Evolutionary conservation across 148 eudicot species (phyloP).

Genomic region (Camellia sinensis): DNA sequence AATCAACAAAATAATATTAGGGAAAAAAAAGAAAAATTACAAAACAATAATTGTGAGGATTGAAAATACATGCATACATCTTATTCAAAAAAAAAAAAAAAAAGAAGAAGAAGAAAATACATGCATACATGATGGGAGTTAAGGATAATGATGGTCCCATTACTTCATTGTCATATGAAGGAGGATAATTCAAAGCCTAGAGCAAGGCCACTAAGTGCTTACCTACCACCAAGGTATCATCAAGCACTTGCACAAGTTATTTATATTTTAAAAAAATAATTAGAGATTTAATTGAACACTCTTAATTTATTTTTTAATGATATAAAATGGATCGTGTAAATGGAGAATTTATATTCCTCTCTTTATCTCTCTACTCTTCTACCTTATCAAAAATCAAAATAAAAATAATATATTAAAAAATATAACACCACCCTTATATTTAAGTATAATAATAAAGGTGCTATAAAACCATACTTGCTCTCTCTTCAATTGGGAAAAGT

Average conservation of each 20-base stretch:
- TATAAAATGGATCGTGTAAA: too few species aligned
- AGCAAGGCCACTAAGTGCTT: neutral
- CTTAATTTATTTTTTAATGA: too few species aligned
- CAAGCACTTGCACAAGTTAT: neutral
- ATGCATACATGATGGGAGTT: neutral
- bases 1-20: neutral
- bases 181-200: neutral
- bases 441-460: neutral
- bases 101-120: neutral
- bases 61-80: too few species aligned
- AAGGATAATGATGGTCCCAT: neutral
- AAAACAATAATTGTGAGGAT: neutral
- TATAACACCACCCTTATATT: too few species aligned
- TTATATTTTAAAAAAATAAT: too few species aligned
- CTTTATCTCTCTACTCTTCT: too few species aligned
- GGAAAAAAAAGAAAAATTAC: neutral
- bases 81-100: neutral
- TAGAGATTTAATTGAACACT: too few species aligned
- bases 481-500: neutral
- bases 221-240: conserved; percentile 7
- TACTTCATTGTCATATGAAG: neutral
- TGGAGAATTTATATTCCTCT: too few species aligned
- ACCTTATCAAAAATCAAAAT: too few species aligned
- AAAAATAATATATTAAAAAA: too few species aligned
- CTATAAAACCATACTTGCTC: neutral